These are phyloP conservation scores for Cenchrus purpureus DNA, from an alignment of 176 grass and related monocot species.

Conservation along the genomic window DNA sequence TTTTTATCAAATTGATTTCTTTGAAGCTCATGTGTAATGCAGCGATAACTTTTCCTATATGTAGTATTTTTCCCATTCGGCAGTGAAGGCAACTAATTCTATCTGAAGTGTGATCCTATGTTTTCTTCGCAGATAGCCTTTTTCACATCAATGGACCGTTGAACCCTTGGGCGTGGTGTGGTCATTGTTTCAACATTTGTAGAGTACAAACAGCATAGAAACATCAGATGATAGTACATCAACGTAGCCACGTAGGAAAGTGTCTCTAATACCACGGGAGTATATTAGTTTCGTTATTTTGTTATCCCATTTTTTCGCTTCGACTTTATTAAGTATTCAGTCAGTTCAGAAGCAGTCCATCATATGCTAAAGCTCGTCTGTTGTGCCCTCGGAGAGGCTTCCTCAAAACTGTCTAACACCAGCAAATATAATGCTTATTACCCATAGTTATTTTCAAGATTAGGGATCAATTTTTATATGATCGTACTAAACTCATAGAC, in stretches of 20 bases:
- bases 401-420: background rate
- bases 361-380: background rate
- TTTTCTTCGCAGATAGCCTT: constrained; percentile 22
- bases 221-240: constrained; percentile 18
- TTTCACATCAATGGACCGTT: background rate
- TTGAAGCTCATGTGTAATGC: background rate
- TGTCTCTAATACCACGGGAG: background rate
- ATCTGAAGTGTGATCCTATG: background rate
- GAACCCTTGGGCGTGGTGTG: background rate
- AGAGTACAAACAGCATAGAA: background rate
- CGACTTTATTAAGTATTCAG: background rate
- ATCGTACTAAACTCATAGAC: background rate
- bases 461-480: background rate
- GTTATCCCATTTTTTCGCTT: background rate
- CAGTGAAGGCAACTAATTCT: background rate
- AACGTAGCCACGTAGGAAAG: background rate
- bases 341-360: background rate
- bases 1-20: constrained; percentile 7
- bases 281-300: background rate
- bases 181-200: constrained; percentile 20
- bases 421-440: background rate
- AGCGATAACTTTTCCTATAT: background rate
- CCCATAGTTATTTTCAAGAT: background rate
- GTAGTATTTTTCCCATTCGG: background rate
- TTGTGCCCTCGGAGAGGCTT: background rate